Base-by-base conservation (phyloP, 2,329 filamentous ascomycete genomes). In the Phialocephala subalpina region DNA sequence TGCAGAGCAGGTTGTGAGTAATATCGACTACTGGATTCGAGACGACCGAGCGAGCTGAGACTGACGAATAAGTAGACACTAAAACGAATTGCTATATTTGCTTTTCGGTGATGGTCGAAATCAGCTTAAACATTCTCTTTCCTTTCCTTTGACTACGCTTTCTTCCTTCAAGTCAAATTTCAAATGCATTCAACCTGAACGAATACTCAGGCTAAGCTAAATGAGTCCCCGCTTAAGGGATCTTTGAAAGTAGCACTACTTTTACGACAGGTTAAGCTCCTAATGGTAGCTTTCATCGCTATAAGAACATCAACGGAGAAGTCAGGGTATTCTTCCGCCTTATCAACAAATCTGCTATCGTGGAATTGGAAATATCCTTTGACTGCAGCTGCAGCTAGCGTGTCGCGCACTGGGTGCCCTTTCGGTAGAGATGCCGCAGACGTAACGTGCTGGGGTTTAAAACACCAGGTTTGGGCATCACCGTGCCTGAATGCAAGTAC, bases 1-100 rank as follows among this genome's bases (percentile, higher is more conserved):
- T 70, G 75, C 76, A 18, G 62, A 70, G 20, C 72, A 73, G 35
- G 74, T 78, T 64, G 70, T 77, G 22, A 63, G 65, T 58, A 75
- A 78, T 63, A 78, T 79, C 58, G 49, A 69, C 25, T 29, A 64
- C 25, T 74, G 63, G 71, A n/a, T 63, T 69, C 20, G 56, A 71
- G 56, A n/a, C 55, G 42, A 53, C 20, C 8, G 69, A 70, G 42
- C 47, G 62, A 59, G 33, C n/a, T 38, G 59, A 60, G 61, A 66
- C 40, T 62, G 62, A 66, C 49, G 52, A 67, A 59, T 60, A 47
- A 47, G 6, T 47, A 47, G 16, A 47, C 29, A 33, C 4, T 33
- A 33, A 5, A 33, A 33, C 29, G 9, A 33, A 33, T 33, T 33
- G 4, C 29, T 33, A 33, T 33, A 33, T 33, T 33, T 33, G 29